Evolutionary conservation across 352 stramenopile genomes (phyloP), one percentile per base, ranked within the genome.

Genomic region (Lagenidium sp.): DNA sequence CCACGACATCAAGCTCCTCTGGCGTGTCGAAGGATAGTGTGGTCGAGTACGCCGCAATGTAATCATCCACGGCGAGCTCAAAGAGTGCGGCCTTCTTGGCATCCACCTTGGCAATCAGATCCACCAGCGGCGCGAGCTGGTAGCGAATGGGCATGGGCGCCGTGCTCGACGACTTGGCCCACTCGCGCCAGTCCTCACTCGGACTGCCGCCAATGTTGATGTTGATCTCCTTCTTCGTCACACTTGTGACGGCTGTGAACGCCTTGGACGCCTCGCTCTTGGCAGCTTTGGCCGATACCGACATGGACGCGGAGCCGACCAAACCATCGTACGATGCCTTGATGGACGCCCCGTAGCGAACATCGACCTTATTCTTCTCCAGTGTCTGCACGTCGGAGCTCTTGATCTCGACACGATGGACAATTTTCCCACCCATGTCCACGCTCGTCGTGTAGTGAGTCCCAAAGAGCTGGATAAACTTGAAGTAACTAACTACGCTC

Each of bases 341-440:
- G 43, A 63, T 55, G n/a, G 54, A 63, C n/a, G 54, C 49, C 6
- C 54, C 54, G 30, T 63, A 63, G 1, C 32, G 40, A 7, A 58
- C 50, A 22, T 63, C 54, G 7, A 64, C 55, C 31, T 56, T 60
- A 41, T 64, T 64, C 26, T 31, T 53, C 42, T 61, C 28, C 6
- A 61, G 37, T 15, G 46, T 25, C 29, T 47, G 41, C 18, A 58
- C 53, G 20, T 65, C 50, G 5, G 55, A 64, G n/a, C 55, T 24
- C 28, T 64, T 64, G 25, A 64, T 64, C 42, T 55, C 55, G 4
- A 59, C 41, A 4, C 55, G 50, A 15, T 50, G 54, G 20, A 58
- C 47, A 29, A 63, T 58, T 37, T 64, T 60, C 36, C 50, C 50
- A 2, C 50, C 55, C 50, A 64, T 64, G 39, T 58, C 54, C 28